These are phyloP conservation scores for Ceraceosorus guamensis DNA, from an alignment of 1,284 basidiomycete species.

Conservation along the genomic window DNA sequence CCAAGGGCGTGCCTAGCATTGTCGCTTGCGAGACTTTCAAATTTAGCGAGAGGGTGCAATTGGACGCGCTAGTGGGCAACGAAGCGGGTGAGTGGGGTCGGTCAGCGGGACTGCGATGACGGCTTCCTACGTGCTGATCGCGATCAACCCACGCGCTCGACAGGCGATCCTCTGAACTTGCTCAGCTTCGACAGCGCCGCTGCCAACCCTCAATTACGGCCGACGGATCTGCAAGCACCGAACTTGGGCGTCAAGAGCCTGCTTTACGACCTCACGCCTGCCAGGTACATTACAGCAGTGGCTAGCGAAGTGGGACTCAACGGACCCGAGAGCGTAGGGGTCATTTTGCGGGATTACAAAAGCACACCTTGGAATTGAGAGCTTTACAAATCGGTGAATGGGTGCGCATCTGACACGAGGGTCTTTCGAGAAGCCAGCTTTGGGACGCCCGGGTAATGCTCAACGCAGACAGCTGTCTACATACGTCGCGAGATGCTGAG, in stretches of 20 bases:
- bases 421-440: no score
- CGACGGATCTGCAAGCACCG: constrained; percentile 6
- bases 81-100: constrained; percentile 65
- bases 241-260: constrained; percentile 36
- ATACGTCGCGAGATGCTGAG: no score
- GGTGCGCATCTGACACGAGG: no score
- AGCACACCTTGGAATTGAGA: constrained; percentile 21
- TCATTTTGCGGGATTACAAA: constrained; percentile 47
- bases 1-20: constrained; percentile 80
- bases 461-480: no score
- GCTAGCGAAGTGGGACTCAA: constrained; percentile 44
- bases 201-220: constrained; percentile 3
- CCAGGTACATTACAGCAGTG: constrained; percentile 40
- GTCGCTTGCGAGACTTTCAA: constrained; percentile 99
- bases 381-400: no score
- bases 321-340: constrained; percentile 44
- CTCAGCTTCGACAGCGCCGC: constrained; percentile 7
- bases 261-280: constrained; percentile 46
- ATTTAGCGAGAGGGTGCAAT: constrained; percentile 82
- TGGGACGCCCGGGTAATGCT: no score
- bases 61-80: constrained; percentile 93
- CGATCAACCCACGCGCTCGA: background rate
- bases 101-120: background rate
- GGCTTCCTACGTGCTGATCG: background rate
- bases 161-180: constrained; percentile 26